Percentiles rank a stretch among this genome's conserved stretches.
Conservation (phyloP, 768 basidiomycete genomes). For the Boletus insuetus region DNA sequence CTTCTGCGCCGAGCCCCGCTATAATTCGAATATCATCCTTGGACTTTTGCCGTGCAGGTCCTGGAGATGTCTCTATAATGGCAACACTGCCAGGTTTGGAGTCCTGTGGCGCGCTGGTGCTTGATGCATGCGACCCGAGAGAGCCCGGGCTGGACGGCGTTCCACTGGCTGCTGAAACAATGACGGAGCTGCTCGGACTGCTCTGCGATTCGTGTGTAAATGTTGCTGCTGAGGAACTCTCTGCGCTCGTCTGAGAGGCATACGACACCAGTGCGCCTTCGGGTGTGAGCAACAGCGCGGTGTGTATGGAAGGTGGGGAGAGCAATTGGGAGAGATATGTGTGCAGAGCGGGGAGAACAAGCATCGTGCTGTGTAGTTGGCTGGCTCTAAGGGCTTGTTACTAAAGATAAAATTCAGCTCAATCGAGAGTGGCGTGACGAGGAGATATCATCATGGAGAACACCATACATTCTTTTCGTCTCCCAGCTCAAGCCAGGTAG, state of each 20-base stretch:
- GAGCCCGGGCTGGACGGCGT: constrained; percentile 13
- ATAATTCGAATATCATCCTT: constrained; percentile 76
- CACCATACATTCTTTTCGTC: constrained; percentile 27
- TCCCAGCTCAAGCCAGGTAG: not conserved
- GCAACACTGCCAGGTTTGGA: constrained; percentile 13
- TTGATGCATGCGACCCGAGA: constrained; percentile 9
- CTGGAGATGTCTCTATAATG: constrained; percentile 3
- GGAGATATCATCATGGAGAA: constrained; percentile 5
- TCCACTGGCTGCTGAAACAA: not conserved
- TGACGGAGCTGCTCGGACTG: constrained; percentile 4
- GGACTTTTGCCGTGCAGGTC: constrained; percentile 31
- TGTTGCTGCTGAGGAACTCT: not conserved
- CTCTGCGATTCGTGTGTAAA: constrained; percentile 3
- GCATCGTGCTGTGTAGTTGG: constrained; percentile 41
- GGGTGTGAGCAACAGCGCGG: constrained; percentile 67
- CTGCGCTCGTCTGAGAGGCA: constrained; percentile 45
- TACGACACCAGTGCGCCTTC: constrained; percentile 73
- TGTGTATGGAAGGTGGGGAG: constrained; percentile 60
- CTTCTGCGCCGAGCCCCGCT: constrained; percentile 68
- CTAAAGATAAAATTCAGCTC: not conserved
- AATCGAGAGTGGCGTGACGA: constrained; percentile 1
- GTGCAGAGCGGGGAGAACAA: constrained; percentile 67
- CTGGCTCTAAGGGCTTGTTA: not conserved
- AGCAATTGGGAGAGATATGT: constrained; percentile 62
- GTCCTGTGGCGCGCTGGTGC: constrained; percentile 5